phyloP scores from a whole-genome alignment of 345 rosid species.

The Orychophragmus violaceus region DNA sequence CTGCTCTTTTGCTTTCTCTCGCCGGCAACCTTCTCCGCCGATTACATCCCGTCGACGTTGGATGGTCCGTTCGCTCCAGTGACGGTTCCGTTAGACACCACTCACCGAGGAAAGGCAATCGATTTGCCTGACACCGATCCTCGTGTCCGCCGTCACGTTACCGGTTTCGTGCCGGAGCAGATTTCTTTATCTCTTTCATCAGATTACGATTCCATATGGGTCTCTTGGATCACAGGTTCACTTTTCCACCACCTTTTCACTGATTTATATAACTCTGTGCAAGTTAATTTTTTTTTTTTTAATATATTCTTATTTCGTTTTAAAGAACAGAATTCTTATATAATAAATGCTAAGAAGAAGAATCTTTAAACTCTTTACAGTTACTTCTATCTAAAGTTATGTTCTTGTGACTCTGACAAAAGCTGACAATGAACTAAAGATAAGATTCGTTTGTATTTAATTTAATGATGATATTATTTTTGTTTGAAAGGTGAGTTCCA shows the following conservation, averaged over 20 bases:
- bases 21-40: constrained; percentile 4
- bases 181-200: constrained; percentile 55
- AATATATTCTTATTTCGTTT: neutral
- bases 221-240: constrained; percentile 72
- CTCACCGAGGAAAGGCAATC: constrained; percentile 52
- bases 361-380: neutral
- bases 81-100: constrained; percentile 50
- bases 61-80: constrained; percentile 67
- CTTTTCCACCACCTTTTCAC: neutral
- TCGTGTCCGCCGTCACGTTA: constrained; percentile 51
- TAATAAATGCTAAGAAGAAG: constrained; percentile 12
- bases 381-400: neutral
- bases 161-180: constrained; percentile 61
- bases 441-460: neutral
- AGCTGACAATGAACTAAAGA: neutral
- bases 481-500: constrained; percentile 58
- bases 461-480: neutral
- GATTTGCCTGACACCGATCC: constrained; percentile 65
- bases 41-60: constrained; percentile 43
- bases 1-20: constrained; percentile 5
- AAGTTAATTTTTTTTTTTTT: neutral
- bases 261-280: neutral
- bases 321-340: neutral
- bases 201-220: constrained; percentile 56
- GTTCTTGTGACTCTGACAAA: neutral